Conservation (phyloP, 345 rosid species). For the Ricinus communis region DNA sequence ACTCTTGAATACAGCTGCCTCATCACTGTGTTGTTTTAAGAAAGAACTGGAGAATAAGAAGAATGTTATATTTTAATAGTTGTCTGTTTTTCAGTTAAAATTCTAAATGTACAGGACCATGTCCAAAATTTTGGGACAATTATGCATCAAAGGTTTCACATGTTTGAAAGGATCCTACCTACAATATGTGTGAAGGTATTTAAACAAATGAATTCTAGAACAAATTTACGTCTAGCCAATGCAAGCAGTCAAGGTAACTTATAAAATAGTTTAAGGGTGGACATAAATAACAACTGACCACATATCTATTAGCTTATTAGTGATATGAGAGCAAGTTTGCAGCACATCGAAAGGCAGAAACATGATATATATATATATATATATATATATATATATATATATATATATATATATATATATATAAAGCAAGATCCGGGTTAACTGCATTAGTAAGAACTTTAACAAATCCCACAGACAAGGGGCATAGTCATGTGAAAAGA, state of each 20-base stretch:
- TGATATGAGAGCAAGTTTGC: neutral
- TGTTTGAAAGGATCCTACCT: neutral
- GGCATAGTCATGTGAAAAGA: neutral
- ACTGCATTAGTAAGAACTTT: neutral
- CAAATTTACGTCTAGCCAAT: neutral
- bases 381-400: neutral
- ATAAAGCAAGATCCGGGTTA: neutral
- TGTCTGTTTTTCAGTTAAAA: constrained; percentile 6
- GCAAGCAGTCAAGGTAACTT: neutral
- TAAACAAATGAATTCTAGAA: neutral
- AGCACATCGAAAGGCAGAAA: neutral
- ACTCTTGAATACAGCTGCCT: constrained; percentile 86
- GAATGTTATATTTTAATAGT: constrained; percentile 12
- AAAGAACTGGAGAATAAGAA: constrained; percentile 63
- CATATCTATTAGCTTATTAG: neutral
- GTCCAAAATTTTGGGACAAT: neutral
- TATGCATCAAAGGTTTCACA: neutral
- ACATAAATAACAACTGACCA: neutral
- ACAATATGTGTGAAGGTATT: neutral
- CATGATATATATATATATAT: neutral
- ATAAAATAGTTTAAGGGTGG: neutral
- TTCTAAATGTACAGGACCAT: neutral
- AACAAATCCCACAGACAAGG: neutral
- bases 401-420: neutral
- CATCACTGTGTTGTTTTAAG: constrained; percentile 73